Conservation (phyloP, 371 early-diverging fungal species). For the Haplosporangium sp. region DNA sequence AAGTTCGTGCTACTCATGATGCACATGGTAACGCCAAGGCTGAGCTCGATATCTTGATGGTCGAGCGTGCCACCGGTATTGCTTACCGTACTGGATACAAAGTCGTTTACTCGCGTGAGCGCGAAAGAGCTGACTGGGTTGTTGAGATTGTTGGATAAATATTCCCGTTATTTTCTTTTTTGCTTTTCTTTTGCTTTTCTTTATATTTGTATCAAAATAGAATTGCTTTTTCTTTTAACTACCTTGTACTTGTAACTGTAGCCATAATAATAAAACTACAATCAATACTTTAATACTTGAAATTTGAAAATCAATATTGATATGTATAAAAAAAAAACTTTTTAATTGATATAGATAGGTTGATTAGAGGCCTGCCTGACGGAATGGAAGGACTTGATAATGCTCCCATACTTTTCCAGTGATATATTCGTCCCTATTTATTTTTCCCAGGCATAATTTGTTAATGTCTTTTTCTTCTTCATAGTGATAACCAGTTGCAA, state of each 20-base stretch:
- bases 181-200: constrained; percentile 1
- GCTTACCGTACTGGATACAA: constrained; percentile 53
- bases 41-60: constrained; percentile 53
- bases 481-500: too few species aligned
- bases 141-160: constrained; percentile 46
- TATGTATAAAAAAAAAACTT: too few species aligned
- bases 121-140: constrained; percentile 44
- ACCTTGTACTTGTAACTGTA: background rate
- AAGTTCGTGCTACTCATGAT: constrained; percentile 45
- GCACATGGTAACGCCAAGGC: constrained; percentile 38
- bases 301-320: background rate
- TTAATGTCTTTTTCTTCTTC: too few species aligned
- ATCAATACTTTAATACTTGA: background rate
- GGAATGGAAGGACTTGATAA: constrained; percentile 63
- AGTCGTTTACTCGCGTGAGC: constrained; percentile 52
- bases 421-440: constrained; percentile 62
- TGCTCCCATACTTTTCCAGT: constrained; percentile 72
- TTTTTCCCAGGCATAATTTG: too few species aligned
- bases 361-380: constrained; percentile 9
- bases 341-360: too few species aligned
- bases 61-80: constrained; percentile 46
- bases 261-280: background rate
- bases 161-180: background rate
- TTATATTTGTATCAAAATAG: constrained; percentile 6
- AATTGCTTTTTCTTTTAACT: background rate